Base-by-base conservation (phyloP, 2,329 filamentous ascomycete species). In the Aplosporella prunicola region DNA sequence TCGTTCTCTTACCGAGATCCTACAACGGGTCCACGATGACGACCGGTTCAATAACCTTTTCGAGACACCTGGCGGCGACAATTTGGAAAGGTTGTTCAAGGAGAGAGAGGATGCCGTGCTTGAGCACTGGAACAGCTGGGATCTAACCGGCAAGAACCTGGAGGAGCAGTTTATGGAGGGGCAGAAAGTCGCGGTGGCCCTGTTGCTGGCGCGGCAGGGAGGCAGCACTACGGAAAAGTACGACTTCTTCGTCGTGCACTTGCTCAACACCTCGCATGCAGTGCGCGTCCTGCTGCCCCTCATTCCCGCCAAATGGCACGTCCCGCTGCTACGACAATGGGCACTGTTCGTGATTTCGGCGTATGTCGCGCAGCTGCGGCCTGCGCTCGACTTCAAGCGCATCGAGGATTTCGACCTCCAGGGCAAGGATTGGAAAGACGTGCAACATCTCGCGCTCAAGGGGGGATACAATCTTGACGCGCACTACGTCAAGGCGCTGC, bases 61-160 rank as follows among this genome's bases (percentile, higher is more conserved):
- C 48, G 55, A 71, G 10, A 58, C 69, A 5, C 67, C 71, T 1
- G 76, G 74, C 1, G 61, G 67, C 32, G 66, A 71, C 23, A 84
- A 91, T 49, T 67, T 93, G 35, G 68, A 76, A 4, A 61, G 63
- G 2, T 64, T 95, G 6, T 80, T 95, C 43, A 61, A 72, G 23
- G 66, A 81, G 42, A 73, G 81, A 35, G 81, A 89, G 51, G 68
- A 72, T 10, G 69, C 78, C 0, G 66, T 94, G 11, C 60, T 95
- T 30, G 81, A 93, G 48, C 85, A 96, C 63, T 96, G 87, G 85
- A 91, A 93, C 47, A 79, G 82, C 3, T 95, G 87, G 88, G 67
- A 71, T 9, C 26, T 37, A 8, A 25, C 17, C 11, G 32, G 32
- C 9, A 30, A 14, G 5, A 35, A 29, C 22, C 68, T 93, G 8